A percentile compares a stretch with the other conserved stretches of the same genome.
Conservation (phyloP, 1,284 basidiomycete genomes). For the Cyathus olla region DNA sequence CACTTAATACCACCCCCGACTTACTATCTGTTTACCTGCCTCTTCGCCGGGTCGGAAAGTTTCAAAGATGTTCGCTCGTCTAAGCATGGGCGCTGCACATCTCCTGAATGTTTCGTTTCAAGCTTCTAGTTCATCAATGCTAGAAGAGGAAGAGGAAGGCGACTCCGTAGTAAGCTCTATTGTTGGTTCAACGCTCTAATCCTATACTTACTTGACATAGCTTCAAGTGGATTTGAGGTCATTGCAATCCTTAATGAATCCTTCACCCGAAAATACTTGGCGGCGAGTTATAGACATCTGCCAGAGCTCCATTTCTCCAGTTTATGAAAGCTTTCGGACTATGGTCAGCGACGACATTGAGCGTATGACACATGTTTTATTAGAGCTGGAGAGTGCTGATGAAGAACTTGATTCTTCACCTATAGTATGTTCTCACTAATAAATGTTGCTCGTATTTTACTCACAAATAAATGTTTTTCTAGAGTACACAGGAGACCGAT, state of each 20-base stretch:
- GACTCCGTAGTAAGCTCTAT: conserved; percentile 11
- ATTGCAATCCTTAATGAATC: conserved; percentile 28
- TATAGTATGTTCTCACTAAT: too few species aligned
- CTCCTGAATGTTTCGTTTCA: conserved; percentile 31
- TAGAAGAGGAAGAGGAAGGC: conserved; percentile 26
- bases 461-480: too few species aligned
- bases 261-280: conserved; percentile 37
- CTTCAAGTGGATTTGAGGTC: conserved; percentile 47
- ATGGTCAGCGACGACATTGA: conserved; percentile 44
- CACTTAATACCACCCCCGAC: background rate
- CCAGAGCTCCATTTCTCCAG: conserved; percentile 37
- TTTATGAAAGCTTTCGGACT: conserved; percentile 41
- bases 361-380: conserved; percentile 45
- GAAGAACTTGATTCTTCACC: conserved; percentile 1
- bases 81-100: conserved; percentile 19
- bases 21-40: too few species aligned
- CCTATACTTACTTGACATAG: background rate
- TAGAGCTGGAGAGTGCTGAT: conserved; percentile 40
- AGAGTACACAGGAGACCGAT: too few species aligned
- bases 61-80: conserved; percentile 29
- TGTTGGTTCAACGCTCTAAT: background rate
- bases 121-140: conserved; percentile 15
- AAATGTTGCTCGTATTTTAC: too few species aligned
- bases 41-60: background rate
- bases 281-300: conserved; percentile 36